Conservation (phyloP, 2,329 filamentous ascomycete species). For the Sporothrix variecibatus region DNA sequence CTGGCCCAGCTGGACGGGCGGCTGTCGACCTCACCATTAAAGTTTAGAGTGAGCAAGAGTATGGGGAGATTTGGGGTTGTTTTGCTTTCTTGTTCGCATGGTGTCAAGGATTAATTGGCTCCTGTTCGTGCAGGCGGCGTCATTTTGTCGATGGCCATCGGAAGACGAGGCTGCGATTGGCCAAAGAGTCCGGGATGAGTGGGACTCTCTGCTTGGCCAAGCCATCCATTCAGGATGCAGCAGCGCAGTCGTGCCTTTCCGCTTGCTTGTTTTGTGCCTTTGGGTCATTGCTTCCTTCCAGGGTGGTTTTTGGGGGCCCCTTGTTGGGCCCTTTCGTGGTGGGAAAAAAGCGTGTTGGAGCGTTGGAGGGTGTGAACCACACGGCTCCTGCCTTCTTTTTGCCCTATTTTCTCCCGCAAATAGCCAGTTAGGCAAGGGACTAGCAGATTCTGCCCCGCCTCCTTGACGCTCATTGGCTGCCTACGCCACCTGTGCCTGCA, state of each 20-base stretch:
- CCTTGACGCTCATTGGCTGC: slow-evolving; percentile 26
- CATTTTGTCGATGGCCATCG: background rate
- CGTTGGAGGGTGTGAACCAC: background rate
- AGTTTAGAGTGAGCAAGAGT: background rate
- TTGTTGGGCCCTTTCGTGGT: background rate
- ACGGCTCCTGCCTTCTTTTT: slow-evolving; percentile 24
- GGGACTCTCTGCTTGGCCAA: background rate
- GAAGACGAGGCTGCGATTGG: background rate
- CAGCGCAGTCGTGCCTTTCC: background rate
- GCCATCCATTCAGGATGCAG: background rate
- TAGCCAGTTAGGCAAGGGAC: slow-evolving; percentile 24
- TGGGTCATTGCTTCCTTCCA: background rate
- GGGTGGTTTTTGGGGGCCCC: background rate
- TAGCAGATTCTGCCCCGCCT: slow-evolving; percentile 25
- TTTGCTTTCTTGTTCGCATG: background rate
- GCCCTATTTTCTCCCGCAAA: slow-evolving; percentile 26
- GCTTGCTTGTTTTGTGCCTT: background rate
- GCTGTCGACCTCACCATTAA: background rate
- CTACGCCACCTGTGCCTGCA: slow-evolving; percentile 30
- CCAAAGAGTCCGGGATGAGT: background rate
- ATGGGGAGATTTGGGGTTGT: no score
- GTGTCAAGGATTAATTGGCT: slow-evolving; percentile 14
- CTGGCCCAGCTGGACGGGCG: background rate
- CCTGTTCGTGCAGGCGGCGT: background rate
- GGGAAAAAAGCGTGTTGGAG: background rate